phyloP scores from a whole-genome alignment of 345 rosid species.

The Populus ilicifolia region DNA sequence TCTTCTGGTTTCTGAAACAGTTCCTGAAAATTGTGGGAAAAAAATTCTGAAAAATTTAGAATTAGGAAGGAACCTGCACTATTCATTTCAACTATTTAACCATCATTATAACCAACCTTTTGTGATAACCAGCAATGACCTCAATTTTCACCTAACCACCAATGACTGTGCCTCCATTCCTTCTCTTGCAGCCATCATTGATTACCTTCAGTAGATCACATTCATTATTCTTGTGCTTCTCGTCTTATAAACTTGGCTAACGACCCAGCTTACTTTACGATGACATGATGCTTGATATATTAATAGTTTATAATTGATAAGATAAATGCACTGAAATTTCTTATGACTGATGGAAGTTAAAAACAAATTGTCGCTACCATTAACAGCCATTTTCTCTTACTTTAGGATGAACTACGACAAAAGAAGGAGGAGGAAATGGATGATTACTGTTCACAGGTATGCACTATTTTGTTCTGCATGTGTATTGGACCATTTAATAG shows the following conservation, averaged over 20 bases:
- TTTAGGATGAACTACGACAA: constrained; percentile 80
- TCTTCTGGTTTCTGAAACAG: neutral
- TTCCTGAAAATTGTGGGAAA: neutral
- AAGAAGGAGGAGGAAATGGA: constrained; percentile 92
- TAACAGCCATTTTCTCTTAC: neutral
- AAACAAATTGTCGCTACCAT: neutral
- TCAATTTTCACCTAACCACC: neutral
- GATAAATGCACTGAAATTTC: neutral
- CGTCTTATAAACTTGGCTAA: neutral
- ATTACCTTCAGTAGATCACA: neutral
- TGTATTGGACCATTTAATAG: constrained; percentile 1
- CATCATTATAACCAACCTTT: neutral
- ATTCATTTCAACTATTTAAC: neutral
- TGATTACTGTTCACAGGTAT: constrained; percentile 94
- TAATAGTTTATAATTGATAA: neutral
- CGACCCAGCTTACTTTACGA: neutral
- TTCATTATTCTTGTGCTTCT: neutral
- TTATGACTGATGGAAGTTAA: neutral
- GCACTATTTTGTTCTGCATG: constrained; percentile 13
- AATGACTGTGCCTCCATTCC: neutral
- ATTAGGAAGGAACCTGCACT: neutral
- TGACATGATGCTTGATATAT: neutral
- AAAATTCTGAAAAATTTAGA: neutral
- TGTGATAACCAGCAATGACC: neutral
- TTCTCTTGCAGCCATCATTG: neutral